Conservation (phyloP, 116 monocot species). For the Posidonia oceanica region DNA sequence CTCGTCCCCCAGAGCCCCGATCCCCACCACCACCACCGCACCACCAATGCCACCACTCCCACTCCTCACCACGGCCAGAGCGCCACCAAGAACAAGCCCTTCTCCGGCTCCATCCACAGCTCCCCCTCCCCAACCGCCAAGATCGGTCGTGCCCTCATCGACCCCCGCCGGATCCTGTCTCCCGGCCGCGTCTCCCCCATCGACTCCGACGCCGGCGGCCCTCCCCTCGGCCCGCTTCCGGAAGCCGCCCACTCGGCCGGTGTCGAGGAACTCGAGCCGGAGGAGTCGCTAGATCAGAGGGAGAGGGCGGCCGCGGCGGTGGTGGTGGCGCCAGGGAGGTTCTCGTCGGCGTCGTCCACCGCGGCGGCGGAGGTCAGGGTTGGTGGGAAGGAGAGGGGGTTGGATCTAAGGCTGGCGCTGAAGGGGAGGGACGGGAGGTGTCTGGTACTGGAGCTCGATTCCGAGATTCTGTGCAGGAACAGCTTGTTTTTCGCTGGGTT, state of each 20-base stretch:
- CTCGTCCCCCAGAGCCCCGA: slow-evolving; percentile 51
- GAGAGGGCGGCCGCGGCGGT: background rate
- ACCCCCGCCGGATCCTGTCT: slow-evolving; percentile 76
- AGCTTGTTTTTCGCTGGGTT: slow-evolving; percentile 48
- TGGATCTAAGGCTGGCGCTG: slow-evolving; percentile 58
- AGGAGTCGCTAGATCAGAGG: slow-evolving; percentile 7
- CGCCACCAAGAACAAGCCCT: slow-evolving; percentile 8
- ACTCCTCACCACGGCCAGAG: background rate
- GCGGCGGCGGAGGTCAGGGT: slow-evolving; percentile 1
- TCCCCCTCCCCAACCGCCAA: slow-evolving; percentile 65
- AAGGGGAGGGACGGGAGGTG: slow-evolving; percentile 55
- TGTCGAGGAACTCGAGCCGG: slow-evolving; percentile 2
- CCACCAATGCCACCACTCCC: background rate
- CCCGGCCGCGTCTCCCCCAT: slow-evolving; percentile 93
- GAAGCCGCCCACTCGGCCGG: slow-evolving; percentile 2
- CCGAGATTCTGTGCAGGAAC: slow-evolving; percentile 41
- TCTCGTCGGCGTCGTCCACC: slow-evolving; percentile 1
- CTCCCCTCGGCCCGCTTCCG: slow-evolving; percentile 10
- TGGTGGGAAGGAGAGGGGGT: slow-evolving; percentile 1
- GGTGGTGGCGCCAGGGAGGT: background rate
- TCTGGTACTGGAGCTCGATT: slow-evolving; percentile 60
- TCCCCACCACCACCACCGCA: slow-evolving; percentile 7
- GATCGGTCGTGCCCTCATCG: slow-evolving; percentile 49
- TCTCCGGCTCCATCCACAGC: slow-evolving; percentile 24
- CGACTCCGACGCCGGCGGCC: slow-evolving; percentile 36